These are phyloP conservation scores for Adansonia digitata DNA, from an alignment of 345 rosid species.

Conservation along the genomic window DNA sequence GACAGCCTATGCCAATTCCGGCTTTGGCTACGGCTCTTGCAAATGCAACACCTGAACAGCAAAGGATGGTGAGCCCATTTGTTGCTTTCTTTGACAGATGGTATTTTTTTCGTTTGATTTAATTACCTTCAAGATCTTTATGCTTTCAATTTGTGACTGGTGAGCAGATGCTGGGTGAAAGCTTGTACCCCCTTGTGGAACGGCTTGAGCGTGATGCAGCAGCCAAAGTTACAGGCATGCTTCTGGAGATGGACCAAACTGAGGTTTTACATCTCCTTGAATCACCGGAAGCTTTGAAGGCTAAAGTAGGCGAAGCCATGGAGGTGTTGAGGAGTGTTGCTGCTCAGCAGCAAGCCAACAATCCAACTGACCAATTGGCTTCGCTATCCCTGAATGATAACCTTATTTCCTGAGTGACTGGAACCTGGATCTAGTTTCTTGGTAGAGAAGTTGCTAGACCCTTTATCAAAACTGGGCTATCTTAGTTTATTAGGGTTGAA, in stretches of 20 bases:
- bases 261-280: slow-evolving; percentile 76
- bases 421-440: not conserved
- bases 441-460: not conserved
- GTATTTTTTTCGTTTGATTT: not conserved
- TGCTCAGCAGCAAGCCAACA: slow-evolving; percentile 46
- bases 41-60: slow-evolving; percentile 64
- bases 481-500: not conserved
- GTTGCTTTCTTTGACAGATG: not conserved
- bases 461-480: not conserved
- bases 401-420: slow-evolving; percentile 34
- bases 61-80: slow-evolving; percentile 48
- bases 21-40: slow-evolving; percentile 73
- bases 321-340: slow-evolving; percentile 57
- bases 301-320: slow-evolving; percentile 74
- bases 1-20: slow-evolving; percentile 50
- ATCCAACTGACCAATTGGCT: slow-evolving; percentile 50
- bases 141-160: not conserved
- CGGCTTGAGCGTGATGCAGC: slow-evolving; percentile 67
- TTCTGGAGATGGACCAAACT: slow-evolving; percentile 86
- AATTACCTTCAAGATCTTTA: not conserved
- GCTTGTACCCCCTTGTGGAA: slow-evolving; percentile 64
- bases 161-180: slow-evolving; percentile 71
- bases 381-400: slow-evolving; percentile 53
- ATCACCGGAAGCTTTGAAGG: slow-evolving; percentile 61
- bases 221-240: slow-evolving; percentile 79